phyloP scores from a whole-genome alignment of 1,284 basidiomycete genomes.

The Tilletia horrida region DNA sequence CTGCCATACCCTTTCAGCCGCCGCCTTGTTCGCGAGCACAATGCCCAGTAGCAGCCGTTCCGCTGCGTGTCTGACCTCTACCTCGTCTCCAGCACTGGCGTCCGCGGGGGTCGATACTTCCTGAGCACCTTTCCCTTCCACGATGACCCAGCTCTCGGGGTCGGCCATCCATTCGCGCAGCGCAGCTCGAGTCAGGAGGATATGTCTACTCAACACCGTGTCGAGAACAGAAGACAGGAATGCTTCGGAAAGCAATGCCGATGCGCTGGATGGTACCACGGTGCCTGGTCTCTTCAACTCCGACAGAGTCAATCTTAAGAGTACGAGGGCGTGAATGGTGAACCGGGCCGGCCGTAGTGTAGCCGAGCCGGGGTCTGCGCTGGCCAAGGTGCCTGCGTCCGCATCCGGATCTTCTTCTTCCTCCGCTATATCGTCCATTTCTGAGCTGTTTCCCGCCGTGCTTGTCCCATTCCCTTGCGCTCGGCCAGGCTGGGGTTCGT shows the following conservation, averaged over 20 bases:
- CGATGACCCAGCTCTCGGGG: constrained; percentile 47
- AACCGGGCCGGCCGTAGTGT: constrained; percentile 44
- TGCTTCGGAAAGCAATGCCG: constrained; percentile 32
- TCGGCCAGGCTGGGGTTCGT: not conserved
- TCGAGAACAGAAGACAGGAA: constrained; percentile 42
- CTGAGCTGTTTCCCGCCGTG: not conserved
- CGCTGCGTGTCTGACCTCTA: constrained; percentile 51
- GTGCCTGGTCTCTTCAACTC: constrained; percentile 12
- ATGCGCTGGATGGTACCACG: not conserved
- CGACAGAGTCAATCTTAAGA: constrained; percentile 25
- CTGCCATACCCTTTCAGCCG: constrained; percentile 21
- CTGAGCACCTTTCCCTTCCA: constrained; percentile 40
- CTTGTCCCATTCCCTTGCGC: not conserved
- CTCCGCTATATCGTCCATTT: not conserved
- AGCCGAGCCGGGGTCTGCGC: constrained; percentile 17
- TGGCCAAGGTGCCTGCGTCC: constrained; percentile 2
- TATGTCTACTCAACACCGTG: constrained; percentile 40
- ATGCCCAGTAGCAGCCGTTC: constrained; percentile 45
- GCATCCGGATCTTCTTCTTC: not conserved
- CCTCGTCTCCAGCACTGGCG: constrained; percentile 25
- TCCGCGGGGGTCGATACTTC: constrained; percentile 20
- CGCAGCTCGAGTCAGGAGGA: constrained; percentile 44
- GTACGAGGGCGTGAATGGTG: constrained; percentile 45
- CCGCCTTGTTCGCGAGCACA: constrained; percentile 34
- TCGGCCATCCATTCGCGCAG: constrained; percentile 45